Percentiles rank a stretch among this genome's conserved stretches.
These are phyloP conservation scores for Sporodiniella umbellata DNA, from an alignment of 371 early-diverging fungal species.

Conservation along the genomic window DNA sequence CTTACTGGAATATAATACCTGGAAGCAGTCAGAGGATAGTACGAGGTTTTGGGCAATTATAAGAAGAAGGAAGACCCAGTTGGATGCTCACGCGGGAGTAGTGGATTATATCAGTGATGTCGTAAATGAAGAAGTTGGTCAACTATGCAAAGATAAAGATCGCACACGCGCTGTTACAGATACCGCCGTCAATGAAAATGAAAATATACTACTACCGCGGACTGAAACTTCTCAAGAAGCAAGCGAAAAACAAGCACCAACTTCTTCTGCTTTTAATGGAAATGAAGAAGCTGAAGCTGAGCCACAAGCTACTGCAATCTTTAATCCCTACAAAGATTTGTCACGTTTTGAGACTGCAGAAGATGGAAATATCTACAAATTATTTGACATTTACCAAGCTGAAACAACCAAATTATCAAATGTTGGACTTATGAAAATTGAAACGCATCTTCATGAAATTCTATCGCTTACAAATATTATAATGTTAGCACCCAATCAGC, in stretches of 20 bases:
- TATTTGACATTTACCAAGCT: conserved; percentile 14
- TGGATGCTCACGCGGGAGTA: conserved; percentile 9
- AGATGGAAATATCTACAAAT: conserved; percentile 12
- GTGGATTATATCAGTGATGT: conserved; percentile 6
- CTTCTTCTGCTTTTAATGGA: conserved; percentile 10
- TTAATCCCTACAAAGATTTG: conserved; percentile 9
- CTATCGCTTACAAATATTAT: conserved; percentile 3
- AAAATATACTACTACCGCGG: conserved; percentile 9
- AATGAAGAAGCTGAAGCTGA: conserved; percentile 9
- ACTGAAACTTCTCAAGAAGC: conserved; percentile 9
- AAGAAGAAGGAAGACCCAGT: conserved; percentile 8
- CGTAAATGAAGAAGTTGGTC: conserved; percentile 9
- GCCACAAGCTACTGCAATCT: conserved; percentile 6
- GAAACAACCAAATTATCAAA: conserved; percentile 12
- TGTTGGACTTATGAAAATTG: conserved; percentile 9
- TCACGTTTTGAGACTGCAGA: conserved; percentile 12
- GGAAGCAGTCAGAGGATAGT: conserved; percentile 10
- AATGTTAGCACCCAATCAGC: conserved; percentile 3
- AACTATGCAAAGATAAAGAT: conserved; percentile 12
- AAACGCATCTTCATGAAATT: conserved; percentile 7
- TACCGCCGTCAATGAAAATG: conserved; percentile 9
- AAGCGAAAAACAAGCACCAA: conserved; percentile 9
- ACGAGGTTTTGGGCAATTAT: conserved; percentile 9
- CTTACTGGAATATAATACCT: conserved; percentile 10
- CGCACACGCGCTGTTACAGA: background rate